Base-by-base conservation (phyloP, 208 protist species). In the Wallacemonas sp. region DNA sequence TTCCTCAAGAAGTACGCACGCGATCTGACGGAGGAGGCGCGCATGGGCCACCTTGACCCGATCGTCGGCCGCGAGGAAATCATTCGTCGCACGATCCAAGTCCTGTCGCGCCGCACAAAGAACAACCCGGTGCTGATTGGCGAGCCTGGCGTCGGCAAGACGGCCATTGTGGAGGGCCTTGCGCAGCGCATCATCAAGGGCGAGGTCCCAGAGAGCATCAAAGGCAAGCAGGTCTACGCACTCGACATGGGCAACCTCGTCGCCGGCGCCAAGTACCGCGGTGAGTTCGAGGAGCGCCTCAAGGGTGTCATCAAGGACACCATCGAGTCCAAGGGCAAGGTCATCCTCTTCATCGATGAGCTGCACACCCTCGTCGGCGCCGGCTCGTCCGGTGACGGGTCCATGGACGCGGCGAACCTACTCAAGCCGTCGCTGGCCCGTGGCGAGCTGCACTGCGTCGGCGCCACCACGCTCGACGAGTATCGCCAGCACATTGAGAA, bases 301-400 rank as follows among this genome's bases (percentile, higher is more conserved):
- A 99, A 99, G 88, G 93, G 88, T 0, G 96, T 99, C 19, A 82
- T 99, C 19, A 98, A 99, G 65, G 99, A 99, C 65, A 98, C 99
- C 5, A 94, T 97, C 58, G 88, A 97, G 14, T 77, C 86, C 1
- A 74, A 98, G 21, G 97, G 97, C n/a, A 85, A 92, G 54, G 87
- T 99, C 54, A 99, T 99, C 48, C 83, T 99, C 27, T 99, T 99
- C 80, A 99, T 99, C 79, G 99, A 99, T 73, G 99, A 99, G 82
- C 93, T 99, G 56, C 99, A 99, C 85, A 96, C 89, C 6, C 74
- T 99, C 2, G 79, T 99, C 12, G 99, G 99, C 33, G 98, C 98
- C 12, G 98, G 97, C 39, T 82, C 83, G 43, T 83, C 83, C 16
- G 86, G 89, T 14, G 96, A 98, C 49, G 94, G 96, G 12, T 80